Evolutionary conservation across 768 basidiomycete species (phyloP).

Genomic region (Amanita phalloides): DNA sequence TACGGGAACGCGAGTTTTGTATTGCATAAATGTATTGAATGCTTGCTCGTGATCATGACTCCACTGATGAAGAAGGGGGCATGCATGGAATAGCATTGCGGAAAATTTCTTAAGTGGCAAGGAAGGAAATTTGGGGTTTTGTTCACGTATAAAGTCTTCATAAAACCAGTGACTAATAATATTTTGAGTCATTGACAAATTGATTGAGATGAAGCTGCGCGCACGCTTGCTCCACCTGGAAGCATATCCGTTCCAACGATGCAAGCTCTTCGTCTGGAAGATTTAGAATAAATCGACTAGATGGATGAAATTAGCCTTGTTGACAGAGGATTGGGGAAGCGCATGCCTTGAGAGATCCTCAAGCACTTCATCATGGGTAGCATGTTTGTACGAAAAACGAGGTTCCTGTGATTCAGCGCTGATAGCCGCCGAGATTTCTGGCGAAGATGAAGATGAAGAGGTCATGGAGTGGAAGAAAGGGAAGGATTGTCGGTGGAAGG

Average conservation of each 20-base stretch:
- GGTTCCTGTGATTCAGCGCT: conserved; percentile 21
- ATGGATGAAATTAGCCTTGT: conserved; percentile 8
- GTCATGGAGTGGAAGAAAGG: conserved; percentile 39
- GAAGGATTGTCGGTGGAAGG: conserved; percentile 17
- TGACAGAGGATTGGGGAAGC: conserved; percentile 4
- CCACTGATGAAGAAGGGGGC: conserved; percentile 76
- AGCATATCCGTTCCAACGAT: conserved; percentile 89
- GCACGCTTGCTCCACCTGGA: conserved; percentile 98
- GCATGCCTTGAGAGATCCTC: conserved; percentile 82
- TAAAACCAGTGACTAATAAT: conserved; percentile 93
- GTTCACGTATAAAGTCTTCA: conserved; percentile 94
- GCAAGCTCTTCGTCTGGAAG: conserved; percentile 88
- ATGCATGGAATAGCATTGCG: conserved; percentile 78
- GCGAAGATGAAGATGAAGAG: conserved; percentile 71
- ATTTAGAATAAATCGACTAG: conserved; percentile 91
- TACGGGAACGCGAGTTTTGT: conserved; percentile 94
- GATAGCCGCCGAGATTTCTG: conserved; percentile 49
- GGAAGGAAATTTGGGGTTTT: conserved; percentile 79
- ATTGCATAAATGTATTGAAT: conserved; percentile 86
- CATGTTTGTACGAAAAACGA: conserved; percentile 55
- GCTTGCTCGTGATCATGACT: conserved; percentile 77
- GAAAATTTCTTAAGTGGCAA: conserved; percentile 90
- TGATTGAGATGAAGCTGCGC: conserved; percentile 20
- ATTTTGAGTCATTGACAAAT: conserved; percentile 6
- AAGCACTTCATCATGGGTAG: conserved; percentile 75